phyloP scores from a whole-genome alignment of 2,329 filamentous ascomycete genomes.

The Colletotrichum godetiae region DNA sequence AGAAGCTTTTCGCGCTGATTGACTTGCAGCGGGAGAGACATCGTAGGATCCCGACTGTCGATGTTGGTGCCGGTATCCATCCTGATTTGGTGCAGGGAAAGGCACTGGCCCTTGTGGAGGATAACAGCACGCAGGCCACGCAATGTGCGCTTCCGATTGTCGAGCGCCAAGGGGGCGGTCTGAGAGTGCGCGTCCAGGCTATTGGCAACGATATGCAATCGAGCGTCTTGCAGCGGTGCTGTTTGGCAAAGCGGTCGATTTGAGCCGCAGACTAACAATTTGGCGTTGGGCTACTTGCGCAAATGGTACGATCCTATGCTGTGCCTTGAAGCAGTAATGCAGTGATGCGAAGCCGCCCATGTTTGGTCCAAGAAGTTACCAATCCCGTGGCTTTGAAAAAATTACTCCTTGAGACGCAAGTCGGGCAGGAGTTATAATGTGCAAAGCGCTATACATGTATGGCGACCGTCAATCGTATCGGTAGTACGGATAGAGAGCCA shows the following conservation, averaged over 20 bases:
- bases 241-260: not conserved
- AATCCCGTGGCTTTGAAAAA: slow-evolving; percentile 3
- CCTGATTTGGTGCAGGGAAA: not conserved
- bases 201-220: not conserved
- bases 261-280: not conserved
- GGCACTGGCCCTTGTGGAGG: not conserved
- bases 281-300: not conserved
- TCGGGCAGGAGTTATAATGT: not conserved
- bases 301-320: slow-evolving; percentile 11
- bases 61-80: not conserved
- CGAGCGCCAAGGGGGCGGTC: slow-evolving; percentile 13
- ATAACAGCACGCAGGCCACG: not conserved
- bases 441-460: not conserved
- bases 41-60: not conserved
- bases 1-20: slow-evolving; percentile 22
- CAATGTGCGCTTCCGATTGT: slow-evolving; percentile 15
- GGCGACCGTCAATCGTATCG: not conserved
- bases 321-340: not conserved
- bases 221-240: not conserved
- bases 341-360: not conserved
- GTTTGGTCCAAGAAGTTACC: slow-evolving; percentile 2
- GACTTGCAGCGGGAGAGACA: slow-evolving; percentile 6
- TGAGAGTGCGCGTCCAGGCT: not conserved
- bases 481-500: not conserved
- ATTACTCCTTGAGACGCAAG: not conserved